phyloP scores from a whole-genome alignment of 2,329 filamentous ascomycete genomes.

The Phialophora verrucosa region DNA sequence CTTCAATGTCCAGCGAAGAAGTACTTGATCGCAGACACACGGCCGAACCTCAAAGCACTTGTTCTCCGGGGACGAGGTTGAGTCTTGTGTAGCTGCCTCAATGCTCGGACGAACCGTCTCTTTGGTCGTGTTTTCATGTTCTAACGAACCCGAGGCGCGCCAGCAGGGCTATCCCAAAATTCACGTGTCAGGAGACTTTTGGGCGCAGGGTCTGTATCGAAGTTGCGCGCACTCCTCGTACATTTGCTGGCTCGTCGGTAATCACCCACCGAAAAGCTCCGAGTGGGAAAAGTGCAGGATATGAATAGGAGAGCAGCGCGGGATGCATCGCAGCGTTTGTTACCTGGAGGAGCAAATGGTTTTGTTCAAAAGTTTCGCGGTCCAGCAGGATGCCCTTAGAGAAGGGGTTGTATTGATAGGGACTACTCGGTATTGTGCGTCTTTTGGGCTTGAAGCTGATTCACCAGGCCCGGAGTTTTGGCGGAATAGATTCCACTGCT shows the following conservation, averaged over 20 bases:
- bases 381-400: not conserved
- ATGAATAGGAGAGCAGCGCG: not conserved
- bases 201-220: too few species aligned
- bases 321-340: not conserved
- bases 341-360: not conserved
- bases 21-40: not conserved
- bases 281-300: not conserved
- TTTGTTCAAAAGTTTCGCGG: constrained; percentile 1
- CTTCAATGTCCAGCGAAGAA: not conserved
- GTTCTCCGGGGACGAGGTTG: not conserved
- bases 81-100: not conserved
- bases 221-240: too few species aligned
- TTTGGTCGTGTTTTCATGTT: not conserved
- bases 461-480: not conserved
- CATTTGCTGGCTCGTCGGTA: too few species aligned
- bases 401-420: too few species aligned
- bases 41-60: not conserved
- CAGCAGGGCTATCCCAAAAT: too few species aligned
- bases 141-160: not conserved
- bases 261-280: too few species aligned
- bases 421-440: too few species aligned
- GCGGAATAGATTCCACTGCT: constrained; percentile 29
- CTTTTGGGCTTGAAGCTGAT: not conserved
- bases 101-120: not conserved
- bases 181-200: too few species aligned